phyloP scores from a whole-genome alignment of 2,329 filamentous ascomycete species.

The Graphiopsis chlorocephala region DNA sequence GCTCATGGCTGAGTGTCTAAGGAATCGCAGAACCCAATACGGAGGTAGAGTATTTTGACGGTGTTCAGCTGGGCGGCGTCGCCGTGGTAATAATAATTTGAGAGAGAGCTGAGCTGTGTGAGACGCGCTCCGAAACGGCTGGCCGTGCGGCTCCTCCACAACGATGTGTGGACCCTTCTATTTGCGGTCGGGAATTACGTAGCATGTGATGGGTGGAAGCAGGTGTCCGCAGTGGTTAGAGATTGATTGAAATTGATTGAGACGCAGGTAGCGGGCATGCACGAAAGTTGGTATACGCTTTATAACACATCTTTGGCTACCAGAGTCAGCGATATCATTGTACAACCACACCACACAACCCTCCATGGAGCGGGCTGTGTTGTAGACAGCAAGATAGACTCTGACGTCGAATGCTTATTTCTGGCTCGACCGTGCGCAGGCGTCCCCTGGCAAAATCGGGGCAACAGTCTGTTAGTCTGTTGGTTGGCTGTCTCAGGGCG shows the following conservation, averaged over 20 bases:
- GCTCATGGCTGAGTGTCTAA: background rate
- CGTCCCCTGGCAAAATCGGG: background rate
- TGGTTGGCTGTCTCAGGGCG: background rate
- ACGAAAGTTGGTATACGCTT: background rate
- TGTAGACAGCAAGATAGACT: background rate
- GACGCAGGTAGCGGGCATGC: background rate
- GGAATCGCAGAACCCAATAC: background rate
- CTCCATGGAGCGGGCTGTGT: background rate
- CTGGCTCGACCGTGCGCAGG: conserved; percentile 1
- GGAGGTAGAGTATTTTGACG: background rate
- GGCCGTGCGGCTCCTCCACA: conserved; percentile 1
- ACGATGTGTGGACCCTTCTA: background rate
- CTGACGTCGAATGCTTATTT: conserved; percentile 11
- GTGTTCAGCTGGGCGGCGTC: background rate
- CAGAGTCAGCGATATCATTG: background rate
- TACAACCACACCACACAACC: background rate
- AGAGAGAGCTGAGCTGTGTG: background rate
- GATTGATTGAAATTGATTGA: conserved; percentile 1
- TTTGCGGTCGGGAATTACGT: background rate
- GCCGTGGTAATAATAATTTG: background rate
- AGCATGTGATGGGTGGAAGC: background rate
- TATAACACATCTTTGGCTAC: background rate
- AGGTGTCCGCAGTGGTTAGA: background rate
- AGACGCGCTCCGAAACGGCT: background rate
- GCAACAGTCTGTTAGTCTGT: background rate